Evolutionary conservation across 805 yeast genomes (phyloP), one percentile per base, ranked within the genome.

Genomic region (Kluyveromyces wickerhamii): DNA sequence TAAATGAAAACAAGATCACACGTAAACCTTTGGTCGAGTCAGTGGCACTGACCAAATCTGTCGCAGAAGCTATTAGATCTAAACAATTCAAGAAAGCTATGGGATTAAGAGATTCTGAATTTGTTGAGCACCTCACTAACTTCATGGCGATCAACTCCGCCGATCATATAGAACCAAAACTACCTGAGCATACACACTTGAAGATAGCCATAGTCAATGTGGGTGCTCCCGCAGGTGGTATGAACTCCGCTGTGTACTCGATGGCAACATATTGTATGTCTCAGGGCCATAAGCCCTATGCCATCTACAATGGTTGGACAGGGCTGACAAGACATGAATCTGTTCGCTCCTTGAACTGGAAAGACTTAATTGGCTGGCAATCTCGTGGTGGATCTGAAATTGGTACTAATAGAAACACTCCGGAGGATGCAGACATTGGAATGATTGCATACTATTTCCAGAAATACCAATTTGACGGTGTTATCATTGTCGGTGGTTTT

Each of bases 161-260:
- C 21, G 77, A 77, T 50, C 80, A 80, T 51, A 70, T 69, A 42
- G 73, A 69, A 39, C 79, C 84, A n/a, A 43, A 62, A 43, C 62
- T 80, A 44, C 76, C 81, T 4, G 59, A 51, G 13, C 67, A 57
- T 4, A 59, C 77, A 49, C 67, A 77, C 44, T 62, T 75, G 48
- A 77, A 71, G 44, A 74, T 79, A 42, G 89, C 84, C 30, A 71
- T 81, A 28, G 67, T 81, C 34, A 79, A 81, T 46, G 78, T 81
- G 40, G 92, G 92, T 47, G 89, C 92, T 3, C 80, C 92, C 21
- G 77, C 86, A 14, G 79, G 82, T 45, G 88, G 83, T 39, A 68
- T 82, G 64, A 82, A 82, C 57, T 72, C 84, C 29, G 81, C 87
- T n/a, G 78, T 78, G 4, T 67, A 79, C 44, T 81, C 89, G 2